A percentile compares a stretch with the other conserved stretches of the same genome.
Conservation (phyloP, 2,329 filamentous ascomycete species). For the Botrytis paeoniae region DNA sequence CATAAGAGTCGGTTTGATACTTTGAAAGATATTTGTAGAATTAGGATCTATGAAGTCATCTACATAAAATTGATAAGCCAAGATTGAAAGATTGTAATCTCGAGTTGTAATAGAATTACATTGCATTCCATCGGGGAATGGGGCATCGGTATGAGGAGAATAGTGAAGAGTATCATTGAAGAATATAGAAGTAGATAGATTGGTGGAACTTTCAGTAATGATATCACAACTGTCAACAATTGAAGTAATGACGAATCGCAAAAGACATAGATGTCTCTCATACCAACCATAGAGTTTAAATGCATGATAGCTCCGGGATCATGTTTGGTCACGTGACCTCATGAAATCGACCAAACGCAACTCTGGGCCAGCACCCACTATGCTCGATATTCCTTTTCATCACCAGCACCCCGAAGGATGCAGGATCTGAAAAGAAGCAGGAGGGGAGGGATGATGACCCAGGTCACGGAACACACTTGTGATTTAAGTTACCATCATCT, state of each 20-base stretch:
- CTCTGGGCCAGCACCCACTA: not conserved
- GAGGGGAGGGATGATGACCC: not conserved
- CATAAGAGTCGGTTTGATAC: not conserved
- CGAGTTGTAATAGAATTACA: not conserved
- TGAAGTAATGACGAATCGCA: not conserved
- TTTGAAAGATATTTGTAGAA: not conserved
- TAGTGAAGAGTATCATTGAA: not conserved
- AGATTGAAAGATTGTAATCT: not conserved
- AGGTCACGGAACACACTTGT: not conserved
- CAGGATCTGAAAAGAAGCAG: not conserved
- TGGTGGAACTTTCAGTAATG: not conserved
- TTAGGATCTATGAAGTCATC: not conserved
- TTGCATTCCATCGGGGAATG: too few relatives aligned
- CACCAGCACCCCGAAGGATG: not conserved
- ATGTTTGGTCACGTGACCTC: not conserved
- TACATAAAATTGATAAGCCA: not conserved
- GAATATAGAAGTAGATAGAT: not conserved
- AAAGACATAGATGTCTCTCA: not conserved
- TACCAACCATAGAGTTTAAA: not conserved
- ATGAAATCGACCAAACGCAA: not conserved
- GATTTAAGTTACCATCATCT: not conserved
- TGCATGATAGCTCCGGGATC: not conserved
- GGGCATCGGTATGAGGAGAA: not conserved
- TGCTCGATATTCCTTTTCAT: not conserved
- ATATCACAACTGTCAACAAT: not conserved